These are phyloP conservation scores for Phlebiopsis gigantea DNA, from an alignment of 768 basidiomycete species.

Conservation along the genomic window DNA sequence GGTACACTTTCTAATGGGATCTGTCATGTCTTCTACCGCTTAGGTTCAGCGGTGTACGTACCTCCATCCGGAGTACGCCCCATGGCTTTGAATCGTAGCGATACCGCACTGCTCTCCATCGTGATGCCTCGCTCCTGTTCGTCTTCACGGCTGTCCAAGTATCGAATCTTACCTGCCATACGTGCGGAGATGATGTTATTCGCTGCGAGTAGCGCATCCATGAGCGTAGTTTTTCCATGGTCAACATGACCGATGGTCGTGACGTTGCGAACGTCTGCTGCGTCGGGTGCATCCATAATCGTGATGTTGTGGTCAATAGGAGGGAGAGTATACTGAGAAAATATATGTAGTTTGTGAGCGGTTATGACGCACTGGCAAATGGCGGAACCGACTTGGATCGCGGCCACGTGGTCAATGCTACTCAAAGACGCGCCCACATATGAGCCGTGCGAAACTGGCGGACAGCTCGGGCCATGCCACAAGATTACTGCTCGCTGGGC, in stretches of 20 bases:
- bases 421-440: not conserved
- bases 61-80: constrained; percentile 51
- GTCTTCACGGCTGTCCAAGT: constrained; percentile 92
- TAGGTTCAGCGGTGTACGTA: constrained; percentile 29
- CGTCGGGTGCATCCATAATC: constrained; percentile 11
- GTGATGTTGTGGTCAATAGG: not conserved
- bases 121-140: constrained; percentile 98
- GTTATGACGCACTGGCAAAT: not conserved
- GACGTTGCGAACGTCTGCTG: constrained; percentile 62
- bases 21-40: constrained; percentile 25
- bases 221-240: constrained; percentile 94
- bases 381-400: not conserved
- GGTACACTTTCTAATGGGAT: constrained; percentile 45
- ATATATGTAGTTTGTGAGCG: not conserved
- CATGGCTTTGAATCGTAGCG: constrained; percentile 80
- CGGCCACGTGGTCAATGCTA: not conserved
- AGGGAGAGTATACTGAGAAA: not conserved
- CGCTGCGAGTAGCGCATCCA: constrained; percentile 92
- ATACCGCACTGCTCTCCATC: constrained; percentile 97
- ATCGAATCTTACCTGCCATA: constrained; percentile 95
- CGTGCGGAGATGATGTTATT: constrained; percentile 95
- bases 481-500: no score
- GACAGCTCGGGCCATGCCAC: not conserved
- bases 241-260: constrained; percentile 90
- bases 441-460: not conserved